Conservation (phyloP, 148 eudicot species). For the Heliamphora exappendiculata region DNA sequence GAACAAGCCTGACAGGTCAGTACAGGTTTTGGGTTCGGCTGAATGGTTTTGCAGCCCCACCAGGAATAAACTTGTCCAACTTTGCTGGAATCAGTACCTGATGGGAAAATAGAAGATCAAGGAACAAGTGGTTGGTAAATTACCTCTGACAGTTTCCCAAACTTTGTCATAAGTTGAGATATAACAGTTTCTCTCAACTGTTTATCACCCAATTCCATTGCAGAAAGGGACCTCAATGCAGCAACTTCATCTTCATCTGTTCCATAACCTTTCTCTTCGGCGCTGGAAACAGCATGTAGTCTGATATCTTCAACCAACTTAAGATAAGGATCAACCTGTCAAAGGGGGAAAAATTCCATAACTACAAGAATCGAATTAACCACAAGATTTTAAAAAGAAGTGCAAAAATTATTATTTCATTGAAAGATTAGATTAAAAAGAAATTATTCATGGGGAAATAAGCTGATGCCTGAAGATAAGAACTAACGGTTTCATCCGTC, state of each 20-base stretch:
- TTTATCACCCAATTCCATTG: slow-evolving; percentile 39
- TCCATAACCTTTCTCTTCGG: slow-evolving; percentile 33
- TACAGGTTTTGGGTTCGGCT: not conserved
- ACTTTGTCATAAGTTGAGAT: slow-evolving; percentile 40
- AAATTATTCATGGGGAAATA: not conserved
- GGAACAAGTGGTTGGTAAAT: not conserved
- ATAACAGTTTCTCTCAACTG: slow-evolving; percentile 54
- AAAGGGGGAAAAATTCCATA: slow-evolving; percentile 6
- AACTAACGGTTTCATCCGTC: slow-evolving; percentile 54
- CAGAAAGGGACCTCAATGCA: slow-evolving; percentile 49
- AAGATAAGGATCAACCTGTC: slow-evolving; percentile 80
- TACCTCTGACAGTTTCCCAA: slow-evolving; percentile 67
- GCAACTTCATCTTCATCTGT: slow-evolving; percentile 65
- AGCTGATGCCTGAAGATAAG: slow-evolving; percentile 5
- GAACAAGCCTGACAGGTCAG: too few species aligned
- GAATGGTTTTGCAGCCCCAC: not conserved
- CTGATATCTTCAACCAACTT: slow-evolving; percentile 59
- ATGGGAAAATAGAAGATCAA: not conserved
- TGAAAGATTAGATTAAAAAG: not conserved
- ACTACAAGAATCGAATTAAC: not conserved
- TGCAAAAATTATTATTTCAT: not conserved
- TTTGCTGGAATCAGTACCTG: not conserved
- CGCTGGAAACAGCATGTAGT: slow-evolving; percentile 36
- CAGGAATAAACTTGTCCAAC: not conserved
- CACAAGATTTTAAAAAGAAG: not conserved